phyloP scores from a whole-genome alignment of 306 rosid genomes.

The Dalbergia cultrata region DNA sequence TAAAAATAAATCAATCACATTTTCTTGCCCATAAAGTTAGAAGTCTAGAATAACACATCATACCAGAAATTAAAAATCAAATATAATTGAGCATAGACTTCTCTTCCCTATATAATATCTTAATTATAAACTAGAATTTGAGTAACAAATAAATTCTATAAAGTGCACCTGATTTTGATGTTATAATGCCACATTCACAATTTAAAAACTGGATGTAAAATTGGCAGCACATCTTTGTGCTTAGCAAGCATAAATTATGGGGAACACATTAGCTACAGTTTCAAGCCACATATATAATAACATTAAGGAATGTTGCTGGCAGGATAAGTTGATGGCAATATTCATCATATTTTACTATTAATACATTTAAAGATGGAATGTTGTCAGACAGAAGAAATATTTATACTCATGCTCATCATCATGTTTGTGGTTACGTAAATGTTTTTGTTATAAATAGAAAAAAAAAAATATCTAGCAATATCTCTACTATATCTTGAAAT shows the following conservation, averaged over 20 bases:
- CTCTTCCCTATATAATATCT: conserved; percentile 19
- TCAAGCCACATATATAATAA: conserved; percentile 19
- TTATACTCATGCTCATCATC: conserved; percentile 2
- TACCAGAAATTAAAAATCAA: conserved; percentile 24
- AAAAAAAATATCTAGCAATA: too few species aligned
- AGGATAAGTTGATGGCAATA: conserved; percentile 7
- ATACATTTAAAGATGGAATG: neutral
- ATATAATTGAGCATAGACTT: conserved; percentile 29
- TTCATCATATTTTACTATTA: conserved; percentile 23
- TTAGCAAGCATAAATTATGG: neutral
- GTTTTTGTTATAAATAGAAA: neutral
- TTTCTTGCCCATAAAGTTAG: conserved; percentile 31
- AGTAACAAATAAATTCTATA: neutral
- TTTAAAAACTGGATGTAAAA: conserved; percentile 8
- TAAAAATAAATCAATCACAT: conserved; percentile 22
- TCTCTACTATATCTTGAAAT: too few species aligned
- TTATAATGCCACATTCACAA: conserved; percentile 6
- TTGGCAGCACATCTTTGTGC: neutral
- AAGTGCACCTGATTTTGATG: neutral
- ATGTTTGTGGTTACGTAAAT: neutral
- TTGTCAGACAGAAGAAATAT: conserved; percentile 8
- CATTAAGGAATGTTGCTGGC: neutral
- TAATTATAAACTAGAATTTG: conserved; percentile 1
- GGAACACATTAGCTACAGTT: conserved; percentile 5
- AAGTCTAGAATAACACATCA: neutral